phyloP scores from a whole-genome alignment of 148 eudicot genomes.

The Cornus florida region DNA sequence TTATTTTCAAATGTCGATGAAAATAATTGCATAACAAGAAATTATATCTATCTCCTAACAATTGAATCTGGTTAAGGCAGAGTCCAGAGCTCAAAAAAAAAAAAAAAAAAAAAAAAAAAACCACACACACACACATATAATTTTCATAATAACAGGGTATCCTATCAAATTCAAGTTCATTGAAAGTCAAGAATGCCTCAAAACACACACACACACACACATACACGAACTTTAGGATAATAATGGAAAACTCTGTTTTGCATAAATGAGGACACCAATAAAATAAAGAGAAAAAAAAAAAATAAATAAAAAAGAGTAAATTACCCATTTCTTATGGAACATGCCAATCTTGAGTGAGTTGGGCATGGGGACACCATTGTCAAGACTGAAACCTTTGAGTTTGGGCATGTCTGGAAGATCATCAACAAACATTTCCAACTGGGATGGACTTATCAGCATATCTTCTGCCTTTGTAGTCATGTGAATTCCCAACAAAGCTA shows the following conservation, averaged over 20 bases:
- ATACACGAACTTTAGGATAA: too few relatives aligned
- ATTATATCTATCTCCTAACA: background rate
- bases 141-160: background rate
- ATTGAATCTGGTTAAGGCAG: background rate
- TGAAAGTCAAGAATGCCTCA: background rate
- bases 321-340: constrained; percentile 74
- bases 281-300: too few relatives aligned
- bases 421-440: constrained; percentile 73
- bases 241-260: background rate
- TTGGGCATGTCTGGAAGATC: constrained; percentile 63
- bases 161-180: too few relatives aligned
- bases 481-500: constrained; percentile 11
- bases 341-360: constrained; percentile 56
- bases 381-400: constrained; percentile 40
- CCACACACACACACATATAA: too few relatives aligned
- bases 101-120: too few relatives aligned
- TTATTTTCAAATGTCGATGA: too few relatives aligned
- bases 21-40: too few relatives aligned
- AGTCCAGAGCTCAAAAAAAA: background rate
- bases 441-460: constrained; percentile 18
- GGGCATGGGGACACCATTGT: constrained; percentile 35
- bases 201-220: background rate
- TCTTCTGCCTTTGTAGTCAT: constrained; percentile 22
- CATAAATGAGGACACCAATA: background rate
- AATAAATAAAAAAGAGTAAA: constrained; percentile 1